Percentiles rank a stretch among this genome's conserved stretches.
Conservation (phyloP, 1,139 yeast genomes). For the Lodderomyces orthopsilosis region DNA sequence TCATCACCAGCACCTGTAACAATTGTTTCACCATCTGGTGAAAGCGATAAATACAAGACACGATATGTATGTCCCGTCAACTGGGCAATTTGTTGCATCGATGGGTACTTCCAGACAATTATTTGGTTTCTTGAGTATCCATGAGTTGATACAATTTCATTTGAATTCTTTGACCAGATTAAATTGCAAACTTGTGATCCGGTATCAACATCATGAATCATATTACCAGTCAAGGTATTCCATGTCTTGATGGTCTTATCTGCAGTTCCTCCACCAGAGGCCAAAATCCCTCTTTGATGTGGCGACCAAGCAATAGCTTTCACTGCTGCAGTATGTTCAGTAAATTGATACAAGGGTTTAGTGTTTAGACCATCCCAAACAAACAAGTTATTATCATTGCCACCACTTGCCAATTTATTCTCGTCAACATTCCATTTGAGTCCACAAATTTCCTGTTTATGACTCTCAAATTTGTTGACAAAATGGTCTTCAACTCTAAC, state of each 20-base stretch:
- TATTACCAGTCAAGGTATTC: constrained; percentile 81
- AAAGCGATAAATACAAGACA: constrained; percentile 81
- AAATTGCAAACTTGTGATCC: constrained; percentile 96
- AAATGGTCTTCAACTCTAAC: constrained; percentile 85
- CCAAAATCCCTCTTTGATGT: constrained; percentile 88
- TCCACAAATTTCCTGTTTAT: constrained; percentile 96
- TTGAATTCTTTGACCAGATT: constrained; percentile 89
- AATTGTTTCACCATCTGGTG: constrained; percentile 98
- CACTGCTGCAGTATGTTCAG: constrained; percentile 91
- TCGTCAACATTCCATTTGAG: constrained; percentile 90
- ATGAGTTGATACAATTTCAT: constrained; percentile 91
- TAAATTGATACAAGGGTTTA: constrained; percentile 68
- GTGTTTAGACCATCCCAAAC: constrained; percentile 84
- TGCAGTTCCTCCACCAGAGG: constrained; percentile 97
- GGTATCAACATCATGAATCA: constrained; percentile 77
- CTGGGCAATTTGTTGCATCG: constrained; percentile 90
- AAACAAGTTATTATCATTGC: constrained; percentile 81
- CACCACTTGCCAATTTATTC: constrained; percentile 86
- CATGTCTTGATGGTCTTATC: constrained; percentile 88
- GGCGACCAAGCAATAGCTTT: constrained; percentile 98
- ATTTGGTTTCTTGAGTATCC: constrained; percentile 92
- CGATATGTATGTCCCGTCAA: constrained; percentile 93
- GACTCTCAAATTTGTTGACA: constrained; percentile 67
- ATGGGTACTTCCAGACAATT: constrained; percentile 91
- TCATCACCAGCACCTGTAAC: constrained; percentile 99